phyloP scores from a whole-genome alignment of 2,329 filamentous ascomycete genomes.

The Fusarium longipes region DNA sequence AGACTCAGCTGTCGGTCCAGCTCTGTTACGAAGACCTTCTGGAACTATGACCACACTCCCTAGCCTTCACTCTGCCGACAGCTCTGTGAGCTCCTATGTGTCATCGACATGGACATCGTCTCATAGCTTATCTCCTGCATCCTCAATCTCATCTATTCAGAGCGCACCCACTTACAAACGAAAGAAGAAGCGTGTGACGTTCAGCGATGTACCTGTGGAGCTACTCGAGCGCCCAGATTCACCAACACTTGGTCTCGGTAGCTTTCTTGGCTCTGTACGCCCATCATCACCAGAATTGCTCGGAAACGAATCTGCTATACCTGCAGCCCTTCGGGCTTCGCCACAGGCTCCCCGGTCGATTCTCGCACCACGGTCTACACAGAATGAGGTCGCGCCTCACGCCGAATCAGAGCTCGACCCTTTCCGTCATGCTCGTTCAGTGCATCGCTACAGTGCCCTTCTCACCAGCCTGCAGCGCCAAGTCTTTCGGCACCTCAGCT shows the following conservation, averaged over 20 bases:
- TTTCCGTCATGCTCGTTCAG: slow-evolving; percentile 56
- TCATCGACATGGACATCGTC: slow-evolving; percentile 41
- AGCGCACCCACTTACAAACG: slow-evolving; percentile 40
- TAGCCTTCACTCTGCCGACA: slow-evolving; percentile 56
- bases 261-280: slow-evolving; percentile 49
- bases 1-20: slow-evolving; percentile 56
- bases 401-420: slow-evolving; percentile 45
- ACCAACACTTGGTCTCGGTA: slow-evolving; percentile 68
- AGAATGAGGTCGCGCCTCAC: slow-evolving; percentile 17
- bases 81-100: slow-evolving; percentile 57
- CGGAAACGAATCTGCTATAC: slow-evolving; percentile 5
- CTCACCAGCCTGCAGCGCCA: slow-evolving; percentile 62
- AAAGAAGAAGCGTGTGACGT: slow-evolving; percentile 58
- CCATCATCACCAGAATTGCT: slow-evolving; percentile 42
- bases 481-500: slow-evolving; percentile 60
- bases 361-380: slow-evolving; percentile 28
- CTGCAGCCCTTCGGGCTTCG: slow-evolving; percentile 14
- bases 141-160: slow-evolving; percentile 58
- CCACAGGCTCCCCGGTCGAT: slow-evolving; percentile 36
- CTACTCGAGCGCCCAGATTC: slow-evolving; percentile 68
- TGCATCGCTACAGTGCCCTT: slow-evolving; percentile 62
- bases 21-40: slow-evolving; percentile 56
- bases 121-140: slow-evolving; percentile 39
- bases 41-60: slow-evolving; percentile 49
- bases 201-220: slow-evolving; percentile 52